phyloP scores from a whole-genome alignment of 768 basidiomycete genomes.

The Pleurotus ostreatus region DNA sequence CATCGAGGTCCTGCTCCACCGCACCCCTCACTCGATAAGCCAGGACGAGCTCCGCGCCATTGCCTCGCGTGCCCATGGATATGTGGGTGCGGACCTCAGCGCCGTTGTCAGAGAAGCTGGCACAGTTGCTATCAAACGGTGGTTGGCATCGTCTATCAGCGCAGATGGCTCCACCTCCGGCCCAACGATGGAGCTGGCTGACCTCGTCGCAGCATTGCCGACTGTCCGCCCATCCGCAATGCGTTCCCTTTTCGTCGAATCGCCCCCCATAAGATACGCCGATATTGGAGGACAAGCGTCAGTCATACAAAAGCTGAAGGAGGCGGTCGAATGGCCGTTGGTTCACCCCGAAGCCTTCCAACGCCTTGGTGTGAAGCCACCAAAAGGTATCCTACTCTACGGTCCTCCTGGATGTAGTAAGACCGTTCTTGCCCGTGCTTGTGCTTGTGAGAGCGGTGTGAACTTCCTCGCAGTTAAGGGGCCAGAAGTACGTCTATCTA shows the following conservation, averaged over 20 bases:
- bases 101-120: slow-evolving; percentile 93
- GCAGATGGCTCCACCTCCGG: slow-evolving; percentile 14
- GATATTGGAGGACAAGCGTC: slow-evolving; percentile 87
- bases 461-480: slow-evolving; percentile 98
- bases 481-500: slow-evolving; percentile 66
- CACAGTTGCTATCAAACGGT: slow-evolving; percentile 85
- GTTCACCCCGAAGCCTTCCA: slow-evolving; percentile 82
- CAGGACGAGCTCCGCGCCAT: slow-evolving; percentile 57
- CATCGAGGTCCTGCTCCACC: slow-evolving; percentile 76
- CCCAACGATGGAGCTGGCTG: slow-evolving; percentile 46
- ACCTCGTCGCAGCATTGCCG: slow-evolving; percentile 71
- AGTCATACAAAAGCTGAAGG: slow-evolving; percentile 82
- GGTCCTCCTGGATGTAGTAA: slow-evolving; percentile 98
- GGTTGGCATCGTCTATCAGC: slow-evolving; percentile 36
- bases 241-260: slow-evolving; percentile 88
- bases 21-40: slow-evolving; percentile 73
- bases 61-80: slow-evolving; percentile 85
- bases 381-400: slow-evolving; percentile 87
- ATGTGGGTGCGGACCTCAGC: slow-evolving; percentile 93
- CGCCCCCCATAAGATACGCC: slow-evolving; percentile 74
- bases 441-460: slow-evolving; percentile 89
- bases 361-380: slow-evolving; percentile 82
- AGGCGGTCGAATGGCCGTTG: slow-evolving; percentile 95
- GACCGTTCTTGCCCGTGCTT: slow-evolving; percentile 87
- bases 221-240: slow-evolving; percentile 88